These are phyloP conservation scores for Carex pumila DNA, from an alignment of 176 grass and related monocot genomes.

Conservation along the genomic window DNA sequence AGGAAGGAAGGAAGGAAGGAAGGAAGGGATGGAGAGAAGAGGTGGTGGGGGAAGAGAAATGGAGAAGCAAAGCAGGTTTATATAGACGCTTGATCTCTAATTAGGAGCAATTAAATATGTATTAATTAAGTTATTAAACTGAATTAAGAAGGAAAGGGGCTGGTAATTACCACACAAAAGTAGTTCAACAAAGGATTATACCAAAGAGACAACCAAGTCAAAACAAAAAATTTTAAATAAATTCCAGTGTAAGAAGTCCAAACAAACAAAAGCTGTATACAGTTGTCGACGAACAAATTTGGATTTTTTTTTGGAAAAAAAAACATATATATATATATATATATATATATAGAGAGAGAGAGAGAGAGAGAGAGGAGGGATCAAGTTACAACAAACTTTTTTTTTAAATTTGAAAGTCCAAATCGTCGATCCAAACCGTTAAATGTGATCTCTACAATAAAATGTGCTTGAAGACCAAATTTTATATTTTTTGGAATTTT, in stretches of 20 bases:
- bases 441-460: no score
- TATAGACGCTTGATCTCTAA: conserved; percentile 8
- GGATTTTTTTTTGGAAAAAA: no score
- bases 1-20: not conserved
- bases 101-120: not conserved
- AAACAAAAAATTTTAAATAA: not conserved
- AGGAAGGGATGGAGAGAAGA: not conserved
- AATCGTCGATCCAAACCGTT: no score
- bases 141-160: not conserved
- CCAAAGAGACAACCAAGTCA: not conserved
- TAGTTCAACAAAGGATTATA: not conserved
- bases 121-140: not conserved
- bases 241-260: not conserved
- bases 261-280: not conserved
- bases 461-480: no score
- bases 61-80: conserved; percentile 13
- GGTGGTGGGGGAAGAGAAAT: conserved; percentile 10
- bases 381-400: no score
- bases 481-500: no score
- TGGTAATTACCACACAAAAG: not conserved
- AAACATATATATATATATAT: no score
- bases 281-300: not conserved
- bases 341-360: no score
- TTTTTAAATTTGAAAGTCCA: no score
- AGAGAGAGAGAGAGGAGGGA: no score